Conservation (phyloP, 2,329 filamentous ascomycete genomes). For the Aspergillus piperis region DNA sequence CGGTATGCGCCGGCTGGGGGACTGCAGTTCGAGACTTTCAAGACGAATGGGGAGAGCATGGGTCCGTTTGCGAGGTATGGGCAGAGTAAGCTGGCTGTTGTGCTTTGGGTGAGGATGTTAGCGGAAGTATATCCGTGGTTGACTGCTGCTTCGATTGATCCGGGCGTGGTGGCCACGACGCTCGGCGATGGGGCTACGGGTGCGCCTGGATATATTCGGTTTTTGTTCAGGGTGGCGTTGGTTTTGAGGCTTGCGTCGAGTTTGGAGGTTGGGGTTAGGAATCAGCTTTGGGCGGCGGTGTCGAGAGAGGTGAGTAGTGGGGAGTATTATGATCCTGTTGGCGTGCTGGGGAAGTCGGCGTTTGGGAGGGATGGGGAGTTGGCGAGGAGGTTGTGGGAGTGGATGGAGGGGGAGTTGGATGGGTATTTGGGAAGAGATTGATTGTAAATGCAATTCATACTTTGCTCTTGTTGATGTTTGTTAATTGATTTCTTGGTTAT, state of each 20-base stretch:
- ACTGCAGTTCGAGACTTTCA: slow-evolving; percentile 3
- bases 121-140: slow-evolving; percentile 49
- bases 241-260: neutral
- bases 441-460: too few relatives aligned
- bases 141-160: slow-evolving; percentile 49
- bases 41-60: neutral
- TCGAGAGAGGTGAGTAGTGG: slow-evolving; percentile 41
- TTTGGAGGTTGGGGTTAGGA: neutral
- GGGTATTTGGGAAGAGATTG: neutral
- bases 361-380: slow-evolving; percentile 27
- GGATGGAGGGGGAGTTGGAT: slow-evolving; percentile 32
- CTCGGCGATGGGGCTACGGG: neutral
- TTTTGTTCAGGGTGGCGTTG: slow-evolving; percentile 3
- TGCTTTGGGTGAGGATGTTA: slow-evolving; percentile 49
- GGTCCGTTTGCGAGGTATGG: slow-evolving; percentile 47
- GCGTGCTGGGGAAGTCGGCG: slow-evolving; percentile 22
- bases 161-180: slow-evolving; percentile 51
- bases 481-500: too few relatives aligned
- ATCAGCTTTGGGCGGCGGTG: slow-evolving; percentile 6
- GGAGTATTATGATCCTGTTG: slow-evolving; percentile 48
- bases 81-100: slow-evolving; percentile 53
- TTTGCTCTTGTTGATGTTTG: too few relatives aligned
- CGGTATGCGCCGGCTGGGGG: neutral
- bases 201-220: neutral
- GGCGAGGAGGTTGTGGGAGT: slow-evolving; percentile 41